A percentile compares a stretch with the other conserved stretches of the same genome.
phyloP scores from a whole-genome alignment of 768 basidiomycete species.

The Ephemerocybe angulata region DNA sequence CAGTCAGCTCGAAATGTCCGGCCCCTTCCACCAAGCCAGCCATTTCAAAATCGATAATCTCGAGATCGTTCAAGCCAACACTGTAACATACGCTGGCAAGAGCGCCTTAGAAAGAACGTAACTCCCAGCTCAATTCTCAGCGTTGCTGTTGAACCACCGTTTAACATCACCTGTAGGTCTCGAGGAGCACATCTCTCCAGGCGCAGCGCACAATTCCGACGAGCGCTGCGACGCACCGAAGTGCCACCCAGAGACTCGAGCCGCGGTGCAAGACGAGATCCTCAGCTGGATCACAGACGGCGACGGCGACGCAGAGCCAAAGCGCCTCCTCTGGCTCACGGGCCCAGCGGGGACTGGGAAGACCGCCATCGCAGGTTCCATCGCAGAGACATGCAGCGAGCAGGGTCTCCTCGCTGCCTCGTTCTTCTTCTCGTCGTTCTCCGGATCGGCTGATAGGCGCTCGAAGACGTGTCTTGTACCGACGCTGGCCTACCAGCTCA shows the following conservation, averaged over 20 bases:
- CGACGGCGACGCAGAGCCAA: not conserved
- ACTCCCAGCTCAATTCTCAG: too few relatives aligned
- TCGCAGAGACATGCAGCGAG: slow-evolving; percentile 4
- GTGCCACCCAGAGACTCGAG: slow-evolving; percentile 5
- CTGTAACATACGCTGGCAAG: too few relatives aligned
- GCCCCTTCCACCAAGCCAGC: too few relatives aligned
- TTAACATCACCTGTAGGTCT: not conserved
- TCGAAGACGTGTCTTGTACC: not conserved
- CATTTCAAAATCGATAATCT: too few relatives aligned
- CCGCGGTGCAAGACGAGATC: slow-evolving; percentile 8
- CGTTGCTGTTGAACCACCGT: too few relatives aligned
- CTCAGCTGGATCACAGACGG: slow-evolving; percentile 1
- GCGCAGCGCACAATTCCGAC: slow-evolving; percentile 9
- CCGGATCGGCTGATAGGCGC: not conserved
- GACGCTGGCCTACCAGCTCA: slow-evolving; percentile 1
- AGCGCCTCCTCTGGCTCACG: not conserved
- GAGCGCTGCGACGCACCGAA: slow-evolving; percentile 8
- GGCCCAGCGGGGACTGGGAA: slow-evolving; percentile 11
- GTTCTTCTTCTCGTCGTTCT: slow-evolving; percentile 12
- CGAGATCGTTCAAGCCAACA: too few relatives aligned
- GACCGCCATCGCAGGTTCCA: slow-evolving; percentile 6
- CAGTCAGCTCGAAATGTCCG: too few relatives aligned
- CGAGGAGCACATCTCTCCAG: not conserved
- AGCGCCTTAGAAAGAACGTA: too few relatives aligned
- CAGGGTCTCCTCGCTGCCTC: slow-evolving; percentile 3